Percentiles rank a stretch among this genome's conserved stretches.
Conservation (phyloP, 257 asterid genomes). For the Echites panduratus region DNA sequence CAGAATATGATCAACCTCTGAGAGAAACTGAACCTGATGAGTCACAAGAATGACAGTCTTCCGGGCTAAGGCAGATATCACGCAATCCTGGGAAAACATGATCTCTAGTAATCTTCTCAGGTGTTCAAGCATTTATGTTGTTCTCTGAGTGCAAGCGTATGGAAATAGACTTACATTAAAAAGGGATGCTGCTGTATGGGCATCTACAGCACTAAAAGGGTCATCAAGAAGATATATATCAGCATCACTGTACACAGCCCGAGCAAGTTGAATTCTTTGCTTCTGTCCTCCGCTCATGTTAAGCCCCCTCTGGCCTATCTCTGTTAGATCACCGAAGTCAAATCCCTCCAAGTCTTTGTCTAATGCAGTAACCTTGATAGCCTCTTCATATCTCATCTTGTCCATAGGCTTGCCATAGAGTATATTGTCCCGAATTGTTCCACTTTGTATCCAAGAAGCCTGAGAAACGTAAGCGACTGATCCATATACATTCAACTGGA, state of each 20-base stretch:
- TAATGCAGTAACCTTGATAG: constrained; percentile 49
- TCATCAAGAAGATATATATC: constrained; percentile 75
- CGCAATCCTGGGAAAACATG: constrained; percentile 46
- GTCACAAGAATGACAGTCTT: constrained; percentile 75
- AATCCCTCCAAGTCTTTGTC: constrained; percentile 67
- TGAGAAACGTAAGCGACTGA: constrained; percentile 78
- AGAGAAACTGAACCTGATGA: constrained; percentile 78
- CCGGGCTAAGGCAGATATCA: constrained; percentile 54
- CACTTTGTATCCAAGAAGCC: constrained; percentile 77
- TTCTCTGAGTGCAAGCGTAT: background rate
- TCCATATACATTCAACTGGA: constrained; percentile 54
- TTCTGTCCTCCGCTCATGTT: constrained; percentile 89
- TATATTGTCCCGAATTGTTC: constrained; percentile 65
- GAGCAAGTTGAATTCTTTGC: constrained; percentile 79
- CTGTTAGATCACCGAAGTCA: constrained; percentile 67
- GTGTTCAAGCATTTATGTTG: background rate
- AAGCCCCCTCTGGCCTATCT: constrained; percentile 79
- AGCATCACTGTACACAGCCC: constrained; percentile 67
- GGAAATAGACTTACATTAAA: constrained; percentile 44
- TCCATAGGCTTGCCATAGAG: constrained; percentile 70
- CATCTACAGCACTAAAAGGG: constrained; percentile 91
- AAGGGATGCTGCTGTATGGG: constrained; percentile 69
- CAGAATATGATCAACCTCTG: constrained; percentile 55
- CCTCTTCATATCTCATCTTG: constrained; percentile 41
- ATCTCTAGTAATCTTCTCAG: background rate